phyloP scores from a whole-genome alignment of 2,329 filamentous ascomycete species.

The Neonectria coccinea region DNA sequence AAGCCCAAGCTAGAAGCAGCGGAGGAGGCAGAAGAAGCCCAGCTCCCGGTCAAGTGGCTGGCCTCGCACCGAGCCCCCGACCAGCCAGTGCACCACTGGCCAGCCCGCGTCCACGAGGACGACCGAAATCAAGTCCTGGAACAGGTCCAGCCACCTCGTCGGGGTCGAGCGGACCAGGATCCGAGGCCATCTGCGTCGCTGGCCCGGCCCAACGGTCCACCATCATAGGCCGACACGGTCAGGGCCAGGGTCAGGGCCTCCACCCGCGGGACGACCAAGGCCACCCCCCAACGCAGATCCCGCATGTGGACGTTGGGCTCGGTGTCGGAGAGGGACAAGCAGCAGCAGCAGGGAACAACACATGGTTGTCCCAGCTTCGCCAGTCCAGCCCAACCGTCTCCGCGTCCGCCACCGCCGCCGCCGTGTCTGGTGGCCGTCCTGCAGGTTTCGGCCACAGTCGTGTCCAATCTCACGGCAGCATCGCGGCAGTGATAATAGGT shows the following conservation, averaged over 20 bases:
- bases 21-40: constrained; percentile 25
- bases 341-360: constrained; percentile 11
- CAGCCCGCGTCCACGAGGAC: constrained; percentile 27
- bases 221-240: constrained; percentile 39
- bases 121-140: constrained; percentile 23
- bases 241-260: constrained; percentile 42
- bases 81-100: constrained; percentile 12
- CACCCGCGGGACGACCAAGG: constrained; percentile 41
- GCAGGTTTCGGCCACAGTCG: constrained; percentile 25
- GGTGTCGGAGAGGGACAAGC: constrained; percentile 42
- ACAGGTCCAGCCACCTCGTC: constrained; percentile 32
- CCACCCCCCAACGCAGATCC: constrained; percentile 43
- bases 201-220: constrained; percentile 43
- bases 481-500: background rate
- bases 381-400: constrained; percentile 22
- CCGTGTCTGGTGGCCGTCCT: constrained; percentile 10
- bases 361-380: constrained; percentile 24
- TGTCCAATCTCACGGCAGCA: constrained; percentile 23
- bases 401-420: constrained; percentile 13
- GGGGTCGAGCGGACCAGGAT: constrained; percentile 35
- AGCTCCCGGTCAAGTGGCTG: constrained; percentile 25
- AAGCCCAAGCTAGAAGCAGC: constrained; percentile 40
- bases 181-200: constrained; percentile 30
- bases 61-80: constrained; percentile 19
- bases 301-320: constrained; percentile 43